These are phyloP conservation scores for Tremella fuciformis DNA, from an alignment of 768 basidiomycete genomes.

Conservation along the genomic window DNA sequence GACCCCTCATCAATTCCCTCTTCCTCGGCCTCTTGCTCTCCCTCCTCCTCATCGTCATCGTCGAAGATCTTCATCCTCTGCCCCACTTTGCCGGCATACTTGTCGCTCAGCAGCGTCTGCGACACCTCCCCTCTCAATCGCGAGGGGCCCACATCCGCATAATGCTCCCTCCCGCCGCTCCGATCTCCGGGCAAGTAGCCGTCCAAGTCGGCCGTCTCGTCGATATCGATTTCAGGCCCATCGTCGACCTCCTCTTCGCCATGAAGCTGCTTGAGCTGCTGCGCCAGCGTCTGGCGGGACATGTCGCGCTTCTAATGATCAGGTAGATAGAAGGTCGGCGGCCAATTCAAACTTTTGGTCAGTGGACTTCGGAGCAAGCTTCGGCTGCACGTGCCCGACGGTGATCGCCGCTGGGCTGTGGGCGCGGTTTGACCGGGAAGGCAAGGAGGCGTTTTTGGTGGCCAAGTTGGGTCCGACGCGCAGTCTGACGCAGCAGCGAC, in stretches of 20 bases:
- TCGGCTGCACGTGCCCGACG: too few species aligned
- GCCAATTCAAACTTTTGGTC: not conserved
- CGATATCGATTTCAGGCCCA: conserved; percentile 36
- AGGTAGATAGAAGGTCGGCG: not conserved
- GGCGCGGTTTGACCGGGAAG: too few species aligned
- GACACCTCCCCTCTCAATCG: conserved; percentile 65
- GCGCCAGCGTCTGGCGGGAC: conserved; percentile 52
- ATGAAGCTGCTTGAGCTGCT: conserved; percentile 79
- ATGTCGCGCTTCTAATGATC: conserved; percentile 12
- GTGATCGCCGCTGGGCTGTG: too few species aligned
- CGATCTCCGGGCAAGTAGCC: conserved; percentile 39
- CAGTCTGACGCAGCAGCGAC: too few species aligned
- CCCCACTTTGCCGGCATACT: conserved; percentile 70
- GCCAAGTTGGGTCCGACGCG: too few species aligned
- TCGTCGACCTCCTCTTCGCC: conserved; percentile 67
- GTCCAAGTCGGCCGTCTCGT: conserved; percentile 3
- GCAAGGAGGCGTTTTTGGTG: too few species aligned
- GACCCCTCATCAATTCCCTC: conserved; percentile 52
- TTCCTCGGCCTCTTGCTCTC: conserved; percentile 53
- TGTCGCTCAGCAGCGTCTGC: conserved; percentile 61
- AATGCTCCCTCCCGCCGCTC: conserved; percentile 66
- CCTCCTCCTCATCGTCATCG: conserved; percentile 41
- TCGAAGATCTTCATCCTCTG: conserved; percentile 59
- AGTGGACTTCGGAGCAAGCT: too few species aligned
- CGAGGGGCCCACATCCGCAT: conserved; percentile 81